Evolutionary conservation across 208 protist species (phyloP).

Genomic region (Acanthamoeba triangularis): DNA sequence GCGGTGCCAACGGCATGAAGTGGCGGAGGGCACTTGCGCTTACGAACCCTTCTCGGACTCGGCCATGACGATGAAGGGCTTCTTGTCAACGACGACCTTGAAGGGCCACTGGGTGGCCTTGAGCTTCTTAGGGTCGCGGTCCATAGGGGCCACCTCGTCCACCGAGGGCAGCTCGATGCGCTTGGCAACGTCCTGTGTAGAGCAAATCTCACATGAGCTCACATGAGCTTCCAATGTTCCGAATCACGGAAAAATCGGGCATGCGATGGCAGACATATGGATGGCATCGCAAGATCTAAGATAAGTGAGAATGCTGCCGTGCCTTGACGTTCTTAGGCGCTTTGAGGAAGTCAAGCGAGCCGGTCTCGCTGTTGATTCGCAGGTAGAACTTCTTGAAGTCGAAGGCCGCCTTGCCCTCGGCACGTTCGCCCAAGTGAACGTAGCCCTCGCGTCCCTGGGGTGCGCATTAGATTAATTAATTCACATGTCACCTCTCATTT

Average conservation of each 20-base stretch:
- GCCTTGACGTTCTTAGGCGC: conserved; percentile 28
- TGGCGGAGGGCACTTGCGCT: too few relatives aligned
- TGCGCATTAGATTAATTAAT: background rate
- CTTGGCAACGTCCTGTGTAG: background rate
- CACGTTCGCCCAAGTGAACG: background rate
- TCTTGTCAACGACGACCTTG: conserved; percentile 21
- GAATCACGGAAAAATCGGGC: background rate
- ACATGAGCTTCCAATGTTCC: background rate
- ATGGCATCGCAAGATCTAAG: too few relatives aligned
- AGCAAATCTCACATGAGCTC: background rate
- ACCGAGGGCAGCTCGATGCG: background rate
- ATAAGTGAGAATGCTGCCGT: background rate
- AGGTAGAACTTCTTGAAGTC: conserved; percentile 36
- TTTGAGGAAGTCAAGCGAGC: conserved; percentile 12
- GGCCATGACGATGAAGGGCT: conserved; percentile 32
- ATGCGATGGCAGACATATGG: too few relatives aligned
- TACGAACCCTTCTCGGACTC: conserved; percentile 30
- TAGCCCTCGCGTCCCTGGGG: conserved; percentile 4
- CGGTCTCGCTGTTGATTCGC: conserved; percentile 4
- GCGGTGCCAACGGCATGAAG: too few relatives aligned
- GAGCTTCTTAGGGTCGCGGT: conserved; percentile 48
- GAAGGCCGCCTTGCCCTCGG: conserved; percentile 34
- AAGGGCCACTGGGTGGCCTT: conserved; percentile 54
- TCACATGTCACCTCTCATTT: background rate
- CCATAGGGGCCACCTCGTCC: background rate